A percentile compares a stretch with the other conserved stretches of the same genome.
Conservation (phyloP, 2,329 filamentous ascomycete species). For the Fusarium robinianum region DNA sequence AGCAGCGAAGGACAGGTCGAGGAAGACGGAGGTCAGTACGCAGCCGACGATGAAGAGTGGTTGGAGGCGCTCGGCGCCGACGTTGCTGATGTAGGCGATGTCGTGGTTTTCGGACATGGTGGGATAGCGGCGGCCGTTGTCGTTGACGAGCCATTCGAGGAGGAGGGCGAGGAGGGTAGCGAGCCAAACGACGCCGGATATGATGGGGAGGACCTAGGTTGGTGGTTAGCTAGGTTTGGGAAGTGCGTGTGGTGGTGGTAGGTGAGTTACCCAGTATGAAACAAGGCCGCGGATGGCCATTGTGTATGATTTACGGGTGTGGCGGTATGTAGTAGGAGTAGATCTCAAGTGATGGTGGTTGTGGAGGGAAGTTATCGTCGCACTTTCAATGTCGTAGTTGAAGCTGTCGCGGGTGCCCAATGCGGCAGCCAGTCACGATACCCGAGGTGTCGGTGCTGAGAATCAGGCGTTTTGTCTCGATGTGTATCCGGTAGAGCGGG, state of each 20-base stretch:
- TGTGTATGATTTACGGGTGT: constrained; percentile 5
- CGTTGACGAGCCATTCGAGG: constrained; percentile 67
- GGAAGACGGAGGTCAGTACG: constrained; percentile 72
- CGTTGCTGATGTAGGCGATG: constrained; percentile 75
- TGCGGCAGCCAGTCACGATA: constrained; percentile 8
- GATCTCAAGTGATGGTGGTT: background rate
- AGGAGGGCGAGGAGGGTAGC: constrained; percentile 71
- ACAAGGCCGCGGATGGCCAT: constrained; percentile 42
- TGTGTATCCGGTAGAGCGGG: background rate
- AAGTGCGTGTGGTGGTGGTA: background rate
- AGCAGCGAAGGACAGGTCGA: constrained; percentile 78
- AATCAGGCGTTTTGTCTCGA: background rate
- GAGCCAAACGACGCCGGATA: constrained; percentile 68
- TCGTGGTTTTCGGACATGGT: constrained; percentile 62
- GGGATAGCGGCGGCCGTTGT: constrained; percentile 58
- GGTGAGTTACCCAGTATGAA: constrained; percentile 47
- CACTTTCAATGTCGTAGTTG: constrained; percentile 3
- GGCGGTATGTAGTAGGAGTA: constrained; percentile 8
- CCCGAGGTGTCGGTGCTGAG: background rate
- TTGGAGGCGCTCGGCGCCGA: constrained; percentile 66
- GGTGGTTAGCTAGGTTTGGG: constrained; percentile 26
- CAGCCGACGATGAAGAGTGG: constrained; percentile 79
- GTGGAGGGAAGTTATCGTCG: too few relatives aligned
- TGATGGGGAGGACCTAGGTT: constrained; percentile 64
- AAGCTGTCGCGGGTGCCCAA: background rate